These are phyloP conservation scores for Cercospora sesami DNA, from an alignment of 2,329 filamentous ascomycete species.

Conservation along the genomic window DNA sequence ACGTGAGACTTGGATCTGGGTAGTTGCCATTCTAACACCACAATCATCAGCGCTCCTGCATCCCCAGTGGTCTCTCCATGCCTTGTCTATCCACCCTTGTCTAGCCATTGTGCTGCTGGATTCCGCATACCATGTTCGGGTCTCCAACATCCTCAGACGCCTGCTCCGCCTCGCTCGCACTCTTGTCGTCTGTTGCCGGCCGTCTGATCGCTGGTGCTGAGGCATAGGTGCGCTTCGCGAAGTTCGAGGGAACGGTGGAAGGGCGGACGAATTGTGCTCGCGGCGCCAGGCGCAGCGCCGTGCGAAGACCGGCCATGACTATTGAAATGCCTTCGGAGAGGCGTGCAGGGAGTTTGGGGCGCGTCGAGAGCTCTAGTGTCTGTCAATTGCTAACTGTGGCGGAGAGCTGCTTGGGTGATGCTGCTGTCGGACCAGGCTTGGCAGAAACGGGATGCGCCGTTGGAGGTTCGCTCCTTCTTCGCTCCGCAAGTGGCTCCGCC, in stretches of 20 bases:
- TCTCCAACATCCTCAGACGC: constrained; percentile 34
- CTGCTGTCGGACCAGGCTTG: constrained; percentile 6
- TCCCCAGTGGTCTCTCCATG: neutral
- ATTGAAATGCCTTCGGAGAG: neutral
- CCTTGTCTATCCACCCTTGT: neutral
- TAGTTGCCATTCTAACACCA: constrained; percentile 75
- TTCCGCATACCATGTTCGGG: constrained; percentile 36
- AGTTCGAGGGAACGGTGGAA: constrained; percentile 24
- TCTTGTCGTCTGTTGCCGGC: constrained; percentile 31
- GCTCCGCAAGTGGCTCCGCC: constrained; percentile 9
- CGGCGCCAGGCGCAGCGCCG: constrained; percentile 32
- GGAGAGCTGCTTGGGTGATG: constrained; percentile 1
- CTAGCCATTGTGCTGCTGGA: neutral
- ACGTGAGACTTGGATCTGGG: constrained; percentile 64
- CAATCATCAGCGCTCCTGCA: constrained; percentile 12
- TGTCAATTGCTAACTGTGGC: constrained; percentile 7
- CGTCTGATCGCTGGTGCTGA: constrained; percentile 19
- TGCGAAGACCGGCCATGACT: constrained; percentile 34
- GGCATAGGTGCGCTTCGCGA: constrained; percentile 32
- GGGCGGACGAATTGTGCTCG: constrained; percentile 35
- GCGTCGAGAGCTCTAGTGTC: constrained; percentile 6
- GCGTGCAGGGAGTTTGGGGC: neutral
- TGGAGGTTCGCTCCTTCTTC: constrained; percentile 9
- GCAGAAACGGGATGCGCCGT: constrained; percentile 5
- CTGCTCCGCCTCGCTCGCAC: constrained; percentile 31